A percentile compares a stretch with the other conserved stretches of the same genome.
Conservation (phyloP, 2,329 filamentous ascomycete species). For the Chaetothyriales sp. region DNA sequence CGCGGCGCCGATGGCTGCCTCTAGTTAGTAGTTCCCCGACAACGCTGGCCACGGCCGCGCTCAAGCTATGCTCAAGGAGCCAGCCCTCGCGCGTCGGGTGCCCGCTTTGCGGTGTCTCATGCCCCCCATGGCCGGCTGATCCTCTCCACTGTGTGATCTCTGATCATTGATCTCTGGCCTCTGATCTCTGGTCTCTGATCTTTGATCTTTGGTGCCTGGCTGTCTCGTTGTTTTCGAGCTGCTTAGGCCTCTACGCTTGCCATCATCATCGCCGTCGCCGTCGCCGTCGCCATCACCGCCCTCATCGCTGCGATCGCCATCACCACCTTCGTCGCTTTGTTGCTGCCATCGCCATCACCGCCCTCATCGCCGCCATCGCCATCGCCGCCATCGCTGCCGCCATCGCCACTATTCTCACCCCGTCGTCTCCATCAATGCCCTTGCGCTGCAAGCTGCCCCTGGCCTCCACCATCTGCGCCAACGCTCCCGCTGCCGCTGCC, state of each 20-base stretch:
- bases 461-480: neutral
- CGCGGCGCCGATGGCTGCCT: no score
- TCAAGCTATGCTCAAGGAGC: no score
- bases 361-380: conserved; percentile 6
- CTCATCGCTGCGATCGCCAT: neutral
- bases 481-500: neutral
- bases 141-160: neutral
- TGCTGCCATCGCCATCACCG: conserved; percentile 6
- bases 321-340: conserved; percentile 6
- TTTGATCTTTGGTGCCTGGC: neutral
- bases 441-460: neutral
- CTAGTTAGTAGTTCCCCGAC: no score
- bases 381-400: neutral
- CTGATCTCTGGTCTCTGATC: neutral
- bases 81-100: no score
- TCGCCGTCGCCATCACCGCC: neutral
- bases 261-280: neutral
- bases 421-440: neutral
- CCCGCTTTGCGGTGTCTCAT: no score
- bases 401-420: neutral
- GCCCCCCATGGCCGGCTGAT: neutral
- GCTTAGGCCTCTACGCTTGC: neutral
- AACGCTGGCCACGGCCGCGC: no score
- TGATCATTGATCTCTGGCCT: no score
- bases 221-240: neutral